Percentiles rank a stretch among this genome's conserved stretches.
Conservation (phyloP, 768 basidiomycete genomes). For the Gloeopeniophorella convolvens region DNA sequence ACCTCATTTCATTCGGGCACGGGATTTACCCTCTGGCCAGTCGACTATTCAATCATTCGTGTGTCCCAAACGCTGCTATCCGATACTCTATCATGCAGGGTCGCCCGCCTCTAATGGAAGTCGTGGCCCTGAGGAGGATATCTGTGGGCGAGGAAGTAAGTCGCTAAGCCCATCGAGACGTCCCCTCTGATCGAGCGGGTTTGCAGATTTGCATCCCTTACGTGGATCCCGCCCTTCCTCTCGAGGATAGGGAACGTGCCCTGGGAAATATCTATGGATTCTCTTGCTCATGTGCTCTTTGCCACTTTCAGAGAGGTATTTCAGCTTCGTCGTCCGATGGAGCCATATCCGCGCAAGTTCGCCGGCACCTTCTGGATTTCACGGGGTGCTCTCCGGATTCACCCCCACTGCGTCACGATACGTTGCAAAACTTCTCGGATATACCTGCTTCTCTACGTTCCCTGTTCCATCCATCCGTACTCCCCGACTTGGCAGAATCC, state of each 20-base stretch:
- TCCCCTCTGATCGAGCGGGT: too few relatives aligned
- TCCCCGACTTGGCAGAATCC: conserved; percentile 48
- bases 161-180: background rate
- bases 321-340: conserved; percentile 31
- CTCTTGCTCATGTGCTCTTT: conserved; percentile 54
- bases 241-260: conserved; percentile 52
- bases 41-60: conserved; percentile 79
- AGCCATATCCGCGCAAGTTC: conserved; percentile 33
- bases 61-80: conserved; percentile 62
- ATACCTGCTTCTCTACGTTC: conserved; percentile 38
- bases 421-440: conserved; percentile 25
- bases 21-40: conserved; percentile 75
- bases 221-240: conserved; percentile 63
- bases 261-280: conserved; percentile 64
- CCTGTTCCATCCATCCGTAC: conserved; percentile 51
- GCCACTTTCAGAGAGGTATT: conserved; percentile 37
- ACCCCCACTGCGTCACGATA: conserved; percentile 1
- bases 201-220: conserved; percentile 70
- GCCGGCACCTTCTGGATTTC: conserved; percentile 28
- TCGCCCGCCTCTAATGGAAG: conserved; percentile 47
- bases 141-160: conserved; percentile 56
- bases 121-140: conserved; percentile 58
- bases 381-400: conserved; percentile 9
- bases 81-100: conserved; percentile 44
- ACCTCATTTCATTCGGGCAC: conserved; percentile 62